Conservation (phyloP, 108 stramenopile genomes). For the Conticribra guillardii region DNA sequence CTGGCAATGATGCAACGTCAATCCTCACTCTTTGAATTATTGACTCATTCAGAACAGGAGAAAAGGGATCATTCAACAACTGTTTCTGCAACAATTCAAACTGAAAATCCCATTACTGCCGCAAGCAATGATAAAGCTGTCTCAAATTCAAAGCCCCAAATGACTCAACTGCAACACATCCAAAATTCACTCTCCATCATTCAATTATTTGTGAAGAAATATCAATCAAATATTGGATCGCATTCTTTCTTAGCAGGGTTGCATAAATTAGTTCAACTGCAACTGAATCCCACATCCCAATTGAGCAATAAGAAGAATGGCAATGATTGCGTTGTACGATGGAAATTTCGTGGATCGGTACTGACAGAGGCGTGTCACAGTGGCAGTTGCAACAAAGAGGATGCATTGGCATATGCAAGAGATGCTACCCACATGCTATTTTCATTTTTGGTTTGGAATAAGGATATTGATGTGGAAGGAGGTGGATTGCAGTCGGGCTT, state of each 20-base stretch:
- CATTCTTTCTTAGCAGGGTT: conserved; percentile 50
- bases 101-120: no score
- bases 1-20: conserved; percentile 43
- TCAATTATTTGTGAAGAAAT: conserved; percentile 39
- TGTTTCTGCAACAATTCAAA: no score
- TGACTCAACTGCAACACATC: conserved; percentile 26
- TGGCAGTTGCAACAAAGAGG: conserved; percentile 6
- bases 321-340: conserved; percentile 32
- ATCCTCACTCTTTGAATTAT: conserved; percentile 27
- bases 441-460: conserved; percentile 41
- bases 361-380: conserved; percentile 44
- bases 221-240: conserved; percentile 41
- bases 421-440: conserved; percentile 41
- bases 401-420: conserved; percentile 34
- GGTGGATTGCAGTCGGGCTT: background rate
- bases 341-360: conserved; percentile 48
- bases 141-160: background rate
- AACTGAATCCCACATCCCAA: conserved; percentile 22
- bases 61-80: no score
- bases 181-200: conserved; percentile 22
- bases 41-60: conserved; percentile 13
- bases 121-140: background rate
- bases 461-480: conserved; percentile 36
- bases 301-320: conserved; percentile 1
- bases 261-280: conserved; percentile 34